These are phyloP conservation scores for Phytophthora megakarya DNA, from an alignment of 352 stramenopile species.

Conservation along the genomic window DNA sequence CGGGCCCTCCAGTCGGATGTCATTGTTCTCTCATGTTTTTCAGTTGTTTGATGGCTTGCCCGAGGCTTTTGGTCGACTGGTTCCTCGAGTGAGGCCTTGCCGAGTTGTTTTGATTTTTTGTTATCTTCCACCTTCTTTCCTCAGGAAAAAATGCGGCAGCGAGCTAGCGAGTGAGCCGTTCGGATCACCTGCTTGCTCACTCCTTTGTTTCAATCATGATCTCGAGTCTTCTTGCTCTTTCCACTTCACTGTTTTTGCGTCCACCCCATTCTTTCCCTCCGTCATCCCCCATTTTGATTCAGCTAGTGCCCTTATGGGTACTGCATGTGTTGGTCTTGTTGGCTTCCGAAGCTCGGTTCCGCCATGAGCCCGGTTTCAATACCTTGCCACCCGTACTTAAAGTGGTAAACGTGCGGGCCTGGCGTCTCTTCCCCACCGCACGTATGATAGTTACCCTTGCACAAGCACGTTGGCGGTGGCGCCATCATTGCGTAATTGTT, in stretches of 20 bases:
- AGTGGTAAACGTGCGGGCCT: slow-evolving; percentile 75
- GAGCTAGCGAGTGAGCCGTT: slow-evolving; percentile 23
- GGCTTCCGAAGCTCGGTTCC: slow-evolving; percentile 34
- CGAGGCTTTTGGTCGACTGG: slow-evolving; percentile 23
- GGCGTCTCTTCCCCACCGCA: slow-evolving; percentile 45
- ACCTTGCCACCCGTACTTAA: slow-evolving; percentile 84
- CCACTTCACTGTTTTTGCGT: slow-evolving; percentile 35
- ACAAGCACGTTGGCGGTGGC: slow-evolving; percentile 44
- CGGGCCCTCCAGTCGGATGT: slow-evolving; percentile 20
- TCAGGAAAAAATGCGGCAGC: slow-evolving; percentile 32
- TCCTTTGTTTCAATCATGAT: slow-evolving; percentile 37
- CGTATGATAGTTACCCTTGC: slow-evolving; percentile 61
- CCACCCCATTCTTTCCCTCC: slow-evolving; percentile 10
- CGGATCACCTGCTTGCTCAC: slow-evolving; percentile 25
- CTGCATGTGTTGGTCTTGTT: slow-evolving; percentile 40
- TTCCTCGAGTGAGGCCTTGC: slow-evolving; percentile 34
- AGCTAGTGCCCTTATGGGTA: slow-evolving; percentile 38
- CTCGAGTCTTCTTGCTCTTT: slow-evolving; percentile 33
- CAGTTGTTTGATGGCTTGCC: slow-evolving; percentile 32
- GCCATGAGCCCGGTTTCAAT: slow-evolving; percentile 48
- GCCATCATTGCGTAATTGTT: slow-evolving; percentile 57
- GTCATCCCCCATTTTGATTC: neutral
- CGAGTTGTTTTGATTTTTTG: slow-evolving; percentile 50
- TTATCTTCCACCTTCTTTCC: slow-evolving; percentile 38
- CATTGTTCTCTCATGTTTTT: slow-evolving; percentile 37